phyloP scores from a whole-genome alignment of 2,329 filamentous ascomycete genomes.

The Trichoderma pleuroti region DNA sequence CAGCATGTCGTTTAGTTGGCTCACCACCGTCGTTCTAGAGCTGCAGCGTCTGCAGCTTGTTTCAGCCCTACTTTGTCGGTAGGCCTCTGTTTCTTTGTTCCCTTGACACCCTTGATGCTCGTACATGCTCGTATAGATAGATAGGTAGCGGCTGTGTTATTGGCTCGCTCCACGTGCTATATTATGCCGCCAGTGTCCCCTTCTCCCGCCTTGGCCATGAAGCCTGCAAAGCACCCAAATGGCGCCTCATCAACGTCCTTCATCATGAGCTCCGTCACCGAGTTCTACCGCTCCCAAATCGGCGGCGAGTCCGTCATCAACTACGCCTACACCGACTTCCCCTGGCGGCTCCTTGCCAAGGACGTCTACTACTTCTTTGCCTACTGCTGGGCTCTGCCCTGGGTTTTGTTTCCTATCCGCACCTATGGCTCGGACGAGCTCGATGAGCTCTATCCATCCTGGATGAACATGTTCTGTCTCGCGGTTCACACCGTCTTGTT shows the following conservation, averaged over 20 bases:
- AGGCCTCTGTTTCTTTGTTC: neutral
- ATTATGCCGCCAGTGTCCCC: neutral
- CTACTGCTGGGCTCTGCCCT: constrained; percentile 55
- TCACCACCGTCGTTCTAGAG: neutral
- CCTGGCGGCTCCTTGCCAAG: constrained; percentile 47
- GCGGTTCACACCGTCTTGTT: constrained; percentile 56
- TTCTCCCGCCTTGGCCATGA: neutral
- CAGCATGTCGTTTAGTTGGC: neutral
- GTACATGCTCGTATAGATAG: neutral
- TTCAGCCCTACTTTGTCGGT: neutral
- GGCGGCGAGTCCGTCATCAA: constrained; percentile 56
- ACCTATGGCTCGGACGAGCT: constrained; percentile 51
- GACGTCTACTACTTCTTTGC: constrained; percentile 55
- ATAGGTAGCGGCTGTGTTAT: neutral
- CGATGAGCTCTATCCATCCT: constrained; percentile 61
- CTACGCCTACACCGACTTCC: constrained; percentile 58
- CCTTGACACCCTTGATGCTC: neutral
- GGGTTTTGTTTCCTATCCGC: constrained; percentile 56
- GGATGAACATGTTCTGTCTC: constrained; percentile 55
- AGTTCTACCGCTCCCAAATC: constrained; percentile 57
- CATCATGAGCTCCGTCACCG: constrained; percentile 37
- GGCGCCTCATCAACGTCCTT: neutral
- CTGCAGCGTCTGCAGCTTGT: constrained; percentile 1
- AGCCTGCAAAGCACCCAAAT: neutral
- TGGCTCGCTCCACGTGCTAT: neutral